Percentiles rank a stretch among this genome's conserved stretches.
These are phyloP conservation scores for Kluyveromyces siamensis DNA, from an alignment of 805 yeast species.

Conservation along the genomic window DNA sequence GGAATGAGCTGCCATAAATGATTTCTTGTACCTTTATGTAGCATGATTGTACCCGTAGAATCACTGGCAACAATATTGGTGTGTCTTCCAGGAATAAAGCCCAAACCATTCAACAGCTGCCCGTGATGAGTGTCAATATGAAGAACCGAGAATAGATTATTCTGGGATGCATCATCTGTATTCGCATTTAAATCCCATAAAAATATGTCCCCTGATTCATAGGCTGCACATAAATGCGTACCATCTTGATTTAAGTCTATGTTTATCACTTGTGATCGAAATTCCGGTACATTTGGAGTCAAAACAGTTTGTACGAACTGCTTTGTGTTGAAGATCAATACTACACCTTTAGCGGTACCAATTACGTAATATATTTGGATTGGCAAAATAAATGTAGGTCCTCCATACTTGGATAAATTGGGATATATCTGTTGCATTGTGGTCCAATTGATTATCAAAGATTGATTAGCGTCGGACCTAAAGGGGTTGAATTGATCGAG, in stretches of 20 bases:
- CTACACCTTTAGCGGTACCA: constrained; percentile 62
- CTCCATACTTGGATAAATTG: constrained; percentile 36
- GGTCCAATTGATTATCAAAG: constrained; percentile 10
- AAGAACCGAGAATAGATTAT: constrained; percentile 21
- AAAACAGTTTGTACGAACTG: constrained; percentile 44
- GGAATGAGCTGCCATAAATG: constrained; percentile 20
- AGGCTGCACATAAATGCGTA: constrained; percentile 60
- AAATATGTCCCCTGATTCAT: constrained; percentile 50
- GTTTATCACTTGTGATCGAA: constrained; percentile 42
- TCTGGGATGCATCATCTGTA: constrained; percentile 20
- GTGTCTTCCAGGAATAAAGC: constrained; percentile 42
- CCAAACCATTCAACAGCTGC: constrained; percentile 33
- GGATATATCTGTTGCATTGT: constrained; percentile 18
- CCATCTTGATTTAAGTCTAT: constrained; percentile 62
- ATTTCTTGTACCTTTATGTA: constrained; percentile 55
- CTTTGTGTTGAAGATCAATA: constrained; percentile 58
- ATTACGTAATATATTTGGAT: constrained; percentile 42
- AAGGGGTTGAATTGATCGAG: neutral
- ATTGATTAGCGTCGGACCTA: neutral
- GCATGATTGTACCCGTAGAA: constrained; percentile 45
- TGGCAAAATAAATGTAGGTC: constrained; percentile 38
- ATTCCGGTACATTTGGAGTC: constrained; percentile 11
- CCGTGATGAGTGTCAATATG: constrained; percentile 28
- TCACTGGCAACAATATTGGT: constrained; percentile 52
- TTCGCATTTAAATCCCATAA: constrained; percentile 53